phyloP scores from a whole-genome alignment of 345 rosid genomes.

The Populus euphratica region DNA sequence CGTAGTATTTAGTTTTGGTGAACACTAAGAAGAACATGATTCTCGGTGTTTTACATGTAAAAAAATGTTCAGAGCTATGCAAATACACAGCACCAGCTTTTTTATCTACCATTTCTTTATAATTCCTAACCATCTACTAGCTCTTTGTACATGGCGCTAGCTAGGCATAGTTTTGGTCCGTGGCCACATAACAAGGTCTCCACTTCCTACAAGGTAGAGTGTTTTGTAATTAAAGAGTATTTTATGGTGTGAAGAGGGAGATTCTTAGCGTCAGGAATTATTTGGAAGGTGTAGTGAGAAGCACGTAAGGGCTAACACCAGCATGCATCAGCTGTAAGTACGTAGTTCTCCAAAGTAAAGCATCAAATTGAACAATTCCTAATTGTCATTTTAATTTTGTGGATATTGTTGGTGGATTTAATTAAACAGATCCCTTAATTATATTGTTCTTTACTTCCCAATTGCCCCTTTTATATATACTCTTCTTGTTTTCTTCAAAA shows the following conservation, averaged over 20 bases:
- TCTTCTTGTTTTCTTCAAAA: no score
- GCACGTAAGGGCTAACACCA: constrained; percentile 24
- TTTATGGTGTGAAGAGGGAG: constrained; percentile 9
- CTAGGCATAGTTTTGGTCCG: not conserved
- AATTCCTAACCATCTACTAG: no score
- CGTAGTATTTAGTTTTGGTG: no score
- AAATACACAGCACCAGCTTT: no score
- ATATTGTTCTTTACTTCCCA: constrained; percentile 13
- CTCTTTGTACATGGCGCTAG: not conserved
- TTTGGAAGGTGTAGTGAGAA: constrained; percentile 16
- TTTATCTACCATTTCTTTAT: no score
- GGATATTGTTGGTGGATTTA: constrained; percentile 3
- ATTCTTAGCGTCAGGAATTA: constrained; percentile 34
- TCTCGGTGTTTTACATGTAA: no score
- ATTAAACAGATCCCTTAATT: no score
- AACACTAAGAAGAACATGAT: no score
- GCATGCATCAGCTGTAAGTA: constrained; percentile 12
- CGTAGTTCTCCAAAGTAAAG: constrained; percentile 32
- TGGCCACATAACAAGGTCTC: not conserved
- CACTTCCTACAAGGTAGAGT: not conserved
- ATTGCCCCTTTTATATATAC: not conserved
- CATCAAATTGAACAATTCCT: constrained; percentile 9
- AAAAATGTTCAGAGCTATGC: no score
- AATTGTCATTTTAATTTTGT: not conserved
- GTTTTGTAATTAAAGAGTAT: constrained; percentile 1